Percentiles rank a stretch among this genome's conserved stretches.
phyloP scores from a whole-genome alignment of 2,329 filamentous ascomycete species.

The Fusarium tuaranense region DNA sequence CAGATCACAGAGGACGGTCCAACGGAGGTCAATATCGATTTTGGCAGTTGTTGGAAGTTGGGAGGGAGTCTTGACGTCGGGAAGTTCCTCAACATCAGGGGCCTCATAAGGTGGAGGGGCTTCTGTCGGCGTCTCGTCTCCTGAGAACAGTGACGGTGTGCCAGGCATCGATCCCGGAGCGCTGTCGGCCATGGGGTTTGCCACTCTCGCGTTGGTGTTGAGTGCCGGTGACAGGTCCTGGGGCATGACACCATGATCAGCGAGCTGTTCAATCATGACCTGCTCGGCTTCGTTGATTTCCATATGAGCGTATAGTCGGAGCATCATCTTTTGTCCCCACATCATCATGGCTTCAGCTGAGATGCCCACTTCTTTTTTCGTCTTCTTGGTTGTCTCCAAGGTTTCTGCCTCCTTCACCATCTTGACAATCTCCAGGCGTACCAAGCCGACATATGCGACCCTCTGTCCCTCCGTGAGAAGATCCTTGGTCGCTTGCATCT shows the following conservation, averaged over 20 bases:
- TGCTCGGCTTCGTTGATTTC: constrained; percentile 93
- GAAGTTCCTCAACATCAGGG: constrained; percentile 76
- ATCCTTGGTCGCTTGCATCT: constrained; percentile 96
- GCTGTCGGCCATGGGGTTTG: constrained; percentile 83
- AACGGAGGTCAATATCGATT: constrained; percentile 94
- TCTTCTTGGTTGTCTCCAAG: constrained; percentile 71
- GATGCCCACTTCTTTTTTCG: constrained; percentile 78
- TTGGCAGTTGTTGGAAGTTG: constrained; percentile 84
- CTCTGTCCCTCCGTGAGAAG: constrained; percentile 94
- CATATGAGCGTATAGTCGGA: constrained; percentile 94
- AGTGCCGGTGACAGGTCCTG: constrained; percentile 85
- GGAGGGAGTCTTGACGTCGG: constrained; percentile 84
- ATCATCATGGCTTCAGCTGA: constrained; percentile 86
- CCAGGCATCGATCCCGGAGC: constrained; percentile 32
- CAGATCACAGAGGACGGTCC: constrained; percentile 96
- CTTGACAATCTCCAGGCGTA: constrained; percentile 81
- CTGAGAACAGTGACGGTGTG: constrained; percentile 36
- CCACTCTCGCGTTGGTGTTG: constrained; percentile 92
- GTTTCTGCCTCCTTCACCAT: constrained; percentile 78
- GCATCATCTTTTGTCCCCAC: constrained; percentile 99
- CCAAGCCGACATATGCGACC: constrained; percentile 94
- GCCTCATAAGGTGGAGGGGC: constrained; percentile 71
- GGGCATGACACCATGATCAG: constrained; percentile 89
- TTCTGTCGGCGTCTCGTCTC: constrained; percentile 61
- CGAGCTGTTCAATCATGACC: constrained; percentile 98